phyloP scores from a whole-genome alignment of 257 asterid species.

The Petunia axillaris region DNA sequence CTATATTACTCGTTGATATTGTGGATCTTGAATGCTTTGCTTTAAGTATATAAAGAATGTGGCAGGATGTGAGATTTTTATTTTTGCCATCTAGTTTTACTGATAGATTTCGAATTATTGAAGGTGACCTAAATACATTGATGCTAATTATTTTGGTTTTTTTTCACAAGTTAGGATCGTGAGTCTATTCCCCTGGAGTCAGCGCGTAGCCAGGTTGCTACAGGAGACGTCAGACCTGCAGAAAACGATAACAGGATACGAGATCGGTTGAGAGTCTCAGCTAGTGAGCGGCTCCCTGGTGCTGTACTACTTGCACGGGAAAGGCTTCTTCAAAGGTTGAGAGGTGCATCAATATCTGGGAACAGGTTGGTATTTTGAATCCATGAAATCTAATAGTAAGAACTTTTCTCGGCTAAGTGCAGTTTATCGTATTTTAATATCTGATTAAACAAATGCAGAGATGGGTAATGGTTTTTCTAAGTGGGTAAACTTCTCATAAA shows the following conservation, averaged over 20 bases:
- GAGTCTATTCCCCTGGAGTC: constrained; percentile 53
- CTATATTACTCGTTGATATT: background rate
- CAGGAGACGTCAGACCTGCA: constrained; percentile 37
- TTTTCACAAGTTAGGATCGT: constrained; percentile 55
- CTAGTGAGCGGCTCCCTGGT: constrained; percentile 83
- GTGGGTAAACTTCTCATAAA: background rate
- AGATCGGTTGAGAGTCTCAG: constrained; percentile 49
- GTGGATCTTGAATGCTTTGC: background rate
- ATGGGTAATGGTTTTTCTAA: background rate
- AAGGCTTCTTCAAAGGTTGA: constrained; percentile 79
- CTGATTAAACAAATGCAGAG: background rate
- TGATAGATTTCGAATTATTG: background rate
- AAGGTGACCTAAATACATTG: background rate
- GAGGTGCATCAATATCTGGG: constrained; percentile 70
- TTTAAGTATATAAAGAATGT: background rate
- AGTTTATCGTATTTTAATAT: constrained; percentile 1
- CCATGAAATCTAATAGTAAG: background rate
- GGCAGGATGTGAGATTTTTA: background rate
- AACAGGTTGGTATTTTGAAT: constrained; percentile 54
- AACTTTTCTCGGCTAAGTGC: background rate
- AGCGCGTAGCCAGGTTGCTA: constrained; percentile 48
- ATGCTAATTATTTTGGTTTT: constrained; percentile 23
- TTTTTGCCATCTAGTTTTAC: background rate
- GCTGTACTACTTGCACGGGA: constrained; percentile 91
- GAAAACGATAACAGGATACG: constrained; percentile 37